Percentiles rank a stretch among this genome's conserved stretches.
phyloP scores from a whole-genome alignment of 805 yeast genomes.

The Candida boidinii region DNA sequence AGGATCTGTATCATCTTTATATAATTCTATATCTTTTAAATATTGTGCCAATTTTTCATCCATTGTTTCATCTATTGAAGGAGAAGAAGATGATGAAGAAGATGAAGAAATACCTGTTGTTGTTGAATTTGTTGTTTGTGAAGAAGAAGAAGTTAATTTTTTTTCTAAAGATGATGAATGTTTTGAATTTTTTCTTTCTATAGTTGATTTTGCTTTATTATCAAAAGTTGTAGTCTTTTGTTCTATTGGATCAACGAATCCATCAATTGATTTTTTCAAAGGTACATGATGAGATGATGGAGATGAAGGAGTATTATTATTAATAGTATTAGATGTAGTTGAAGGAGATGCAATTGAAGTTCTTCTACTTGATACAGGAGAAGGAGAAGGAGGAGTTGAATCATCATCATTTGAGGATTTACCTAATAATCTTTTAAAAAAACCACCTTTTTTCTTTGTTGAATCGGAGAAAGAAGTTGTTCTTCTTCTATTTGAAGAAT shows the following conservation, averaged over 20 bases:
- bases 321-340: conserved; percentile 5
- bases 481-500: background rate
- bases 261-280: conserved; percentile 4
- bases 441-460: conserved; percentile 14
- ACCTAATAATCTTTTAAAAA: conserved; percentile 21
- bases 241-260: conserved; percentile 7
- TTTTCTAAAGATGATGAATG: background rate
- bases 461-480: conserved; percentile 1
- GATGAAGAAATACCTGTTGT: too few relatives aligned
- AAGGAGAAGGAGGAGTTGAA: background rate
- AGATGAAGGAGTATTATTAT: conserved; percentile 4
- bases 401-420: conserved; percentile 9
- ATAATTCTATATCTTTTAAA: conserved; percentile 22
- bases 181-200: too few relatives aligned
- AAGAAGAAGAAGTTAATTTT: too few relatives aligned
- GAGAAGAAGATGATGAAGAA: background rate
- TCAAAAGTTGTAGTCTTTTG: conserved; percentile 4
- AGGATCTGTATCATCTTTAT: background rate
- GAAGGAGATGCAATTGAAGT: background rate
- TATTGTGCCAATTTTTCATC: conserved; percentile 42
- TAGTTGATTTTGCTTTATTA: conserved; percentile 2
- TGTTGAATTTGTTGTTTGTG: too few relatives aligned
- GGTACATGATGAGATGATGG: conserved; percentile 1
- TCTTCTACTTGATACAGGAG: too few relatives aligned
- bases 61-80: background rate